A percentile compares a stretch with the other conserved stretches of the same genome.
Evolutionary conservation across 257 asterid species (phyloP).

Genomic region (Nicotiana undulata): DNA sequence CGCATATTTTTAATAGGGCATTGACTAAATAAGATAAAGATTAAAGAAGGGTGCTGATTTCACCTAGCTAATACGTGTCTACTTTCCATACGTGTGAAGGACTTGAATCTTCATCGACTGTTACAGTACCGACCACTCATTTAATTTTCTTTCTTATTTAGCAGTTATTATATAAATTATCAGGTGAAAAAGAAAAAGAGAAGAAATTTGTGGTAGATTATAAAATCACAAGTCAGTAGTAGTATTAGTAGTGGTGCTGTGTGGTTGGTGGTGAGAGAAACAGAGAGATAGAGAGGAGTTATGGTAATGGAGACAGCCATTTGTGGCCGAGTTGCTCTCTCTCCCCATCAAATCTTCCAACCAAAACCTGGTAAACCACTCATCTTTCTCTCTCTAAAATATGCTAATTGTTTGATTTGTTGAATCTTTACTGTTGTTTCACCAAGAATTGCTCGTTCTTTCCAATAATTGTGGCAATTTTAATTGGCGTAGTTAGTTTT

Average conservation of each 20-base stretch:
- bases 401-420: not conserved
- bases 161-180: not conserved
- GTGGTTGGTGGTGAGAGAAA: not conserved
- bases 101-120: not conserved
- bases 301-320: constrained; percentile 61
- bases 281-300: not conserved
- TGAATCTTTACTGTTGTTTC: not conserved
- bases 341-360: constrained; percentile 48
- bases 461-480: not conserved
- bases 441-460: not conserved
- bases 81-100: not conserved
- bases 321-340: constrained; percentile 53
- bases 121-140: not conserved
- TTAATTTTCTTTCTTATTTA: not conserved
- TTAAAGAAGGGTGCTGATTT: not conserved
- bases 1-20: not conserved
- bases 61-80: not conserved
- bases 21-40: not conserved
- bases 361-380: constrained; percentile 37
- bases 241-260: not conserved
- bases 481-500: not conserved
- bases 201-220: not conserved
- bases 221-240: not conserved
- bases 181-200: not conserved
- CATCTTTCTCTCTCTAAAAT: not conserved